A percentile compares a stretch with the other conserved stretches of the same genome.
Evolutionary conservation across 2,329 filamentous ascomycete genomes (phyloP).

Genomic region (Grosmannia huntii): DNA sequence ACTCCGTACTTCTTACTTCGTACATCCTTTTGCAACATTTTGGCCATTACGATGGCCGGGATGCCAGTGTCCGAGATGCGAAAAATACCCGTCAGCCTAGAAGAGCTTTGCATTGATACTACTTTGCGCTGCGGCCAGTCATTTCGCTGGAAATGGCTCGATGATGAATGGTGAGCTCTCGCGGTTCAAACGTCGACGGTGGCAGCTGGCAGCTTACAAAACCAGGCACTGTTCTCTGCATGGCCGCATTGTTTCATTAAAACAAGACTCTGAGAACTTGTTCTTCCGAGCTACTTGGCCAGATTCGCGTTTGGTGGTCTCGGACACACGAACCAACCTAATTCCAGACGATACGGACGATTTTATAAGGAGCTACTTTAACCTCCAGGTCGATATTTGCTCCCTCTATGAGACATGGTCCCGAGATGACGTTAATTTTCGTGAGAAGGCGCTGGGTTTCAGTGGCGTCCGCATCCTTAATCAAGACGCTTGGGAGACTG

Average conservation of each 20-base stretch:
- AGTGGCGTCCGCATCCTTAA: slow-evolving; percentile 82
- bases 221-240: slow-evolving; percentile 67
- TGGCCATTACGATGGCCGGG: not conserved
- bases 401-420: slow-evolving; percentile 82
- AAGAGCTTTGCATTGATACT: slow-evolving; percentile 88
- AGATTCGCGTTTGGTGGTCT: not conserved
- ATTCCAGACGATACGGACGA: slow-evolving; percentile 53
- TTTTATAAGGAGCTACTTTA: slow-evolving; percentile 76
- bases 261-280: slow-evolving; percentile 65
- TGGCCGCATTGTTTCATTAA: slow-evolving; percentile 72
- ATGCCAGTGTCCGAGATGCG: slow-evolving; percentile 50
- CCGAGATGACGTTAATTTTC: slow-evolving; percentile 72
- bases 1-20: too few relatives aligned
- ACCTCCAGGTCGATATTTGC: slow-evolving; percentile 63
- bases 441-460: slow-evolving; percentile 73
- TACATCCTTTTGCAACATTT: not conserved
- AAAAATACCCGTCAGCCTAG: slow-evolving; percentile 68
- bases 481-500: slow-evolving; percentile 91
- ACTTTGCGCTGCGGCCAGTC: slow-evolving; percentile 91
- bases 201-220: not conserved
- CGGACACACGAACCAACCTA: not conserved
- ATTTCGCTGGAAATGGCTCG: slow-evolving; percentile 83
- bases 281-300: slow-evolving; percentile 65
- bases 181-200: too few relatives aligned
- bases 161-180: slow-evolving; percentile 60